These are phyloP conservation scores for Endogone sp. DNA, from an alignment of 192 early-diverging fungal genomes.

Conservation along the genomic window DNA sequence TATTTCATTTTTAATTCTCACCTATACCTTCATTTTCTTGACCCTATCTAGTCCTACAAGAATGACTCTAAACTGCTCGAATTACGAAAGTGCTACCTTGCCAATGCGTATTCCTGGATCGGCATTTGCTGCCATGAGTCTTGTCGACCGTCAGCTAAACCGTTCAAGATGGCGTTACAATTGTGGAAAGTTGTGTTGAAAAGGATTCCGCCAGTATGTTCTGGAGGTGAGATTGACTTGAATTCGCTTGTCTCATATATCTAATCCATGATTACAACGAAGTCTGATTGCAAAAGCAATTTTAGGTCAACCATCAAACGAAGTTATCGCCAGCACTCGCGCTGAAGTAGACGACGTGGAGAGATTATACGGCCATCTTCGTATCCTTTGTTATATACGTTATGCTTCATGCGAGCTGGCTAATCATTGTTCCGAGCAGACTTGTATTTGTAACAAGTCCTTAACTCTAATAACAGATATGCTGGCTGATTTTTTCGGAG, in stretches of 20 bases:
- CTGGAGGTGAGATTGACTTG: conserved; percentile 12
- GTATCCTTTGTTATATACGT: conserved; percentile 23
- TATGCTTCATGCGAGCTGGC: too few relatives aligned
- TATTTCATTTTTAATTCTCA: background rate
- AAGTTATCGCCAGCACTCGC: conserved; percentile 15
- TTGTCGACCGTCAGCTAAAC: conserved; percentile 17
- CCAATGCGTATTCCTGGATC: conserved; percentile 53
- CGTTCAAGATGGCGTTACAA: conserved; percentile 51
- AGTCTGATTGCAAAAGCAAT: too few relatives aligned
- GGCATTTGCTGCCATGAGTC: conserved; percentile 44
- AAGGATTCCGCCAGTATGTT: conserved; percentile 30
- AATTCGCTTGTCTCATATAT: background rate
- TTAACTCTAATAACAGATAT: conserved; percentile 28
- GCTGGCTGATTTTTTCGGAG: conserved; percentile 57
- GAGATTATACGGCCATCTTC: conserved; percentile 46
- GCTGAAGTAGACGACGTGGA: conserved; percentile 41
- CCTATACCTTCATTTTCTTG: background rate
- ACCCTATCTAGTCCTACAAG: conserved; percentile 13
- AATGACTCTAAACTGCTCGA: conserved; percentile 32
- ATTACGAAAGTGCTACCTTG: conserved; percentile 52
- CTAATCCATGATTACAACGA: too few relatives aligned
- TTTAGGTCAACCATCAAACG: conserved; percentile 9
- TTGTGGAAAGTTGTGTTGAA: conserved; percentile 56
- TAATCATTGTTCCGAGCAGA: background rate
- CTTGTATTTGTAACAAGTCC: conserved; percentile 1